These are phyloP conservation scores for Cutaneotrichosporon spelunceum DNA, from an alignment of 1,284 basidiomycete genomes.

Conservation along the genomic window DNA sequence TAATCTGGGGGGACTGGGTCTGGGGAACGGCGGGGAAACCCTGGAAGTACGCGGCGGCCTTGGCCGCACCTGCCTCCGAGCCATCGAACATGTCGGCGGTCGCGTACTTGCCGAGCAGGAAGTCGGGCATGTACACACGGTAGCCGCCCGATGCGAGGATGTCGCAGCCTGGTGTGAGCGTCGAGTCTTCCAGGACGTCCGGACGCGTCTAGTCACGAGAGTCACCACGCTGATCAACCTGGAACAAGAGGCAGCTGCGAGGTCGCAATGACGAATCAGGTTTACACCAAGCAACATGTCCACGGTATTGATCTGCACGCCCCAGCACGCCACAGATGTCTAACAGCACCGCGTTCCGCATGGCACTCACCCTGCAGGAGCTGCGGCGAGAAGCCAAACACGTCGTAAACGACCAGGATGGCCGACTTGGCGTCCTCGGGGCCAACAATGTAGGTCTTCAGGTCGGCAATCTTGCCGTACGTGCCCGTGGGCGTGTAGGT, in stretches of 20 bases:
- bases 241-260: neutral
- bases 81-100: conserved; percentile 43
- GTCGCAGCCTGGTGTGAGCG: conserved; percentile 43
- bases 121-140: conserved; percentile 54
- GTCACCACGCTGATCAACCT: too few relatives aligned
- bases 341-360: neutral
- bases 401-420: conserved; percentile 34
- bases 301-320: neutral
- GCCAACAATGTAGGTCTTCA: conserved; percentile 49
- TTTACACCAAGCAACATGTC: too few relatives aligned
- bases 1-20: conserved; percentile 38
- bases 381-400: conserved; percentile 54
- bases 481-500: conserved; percentile 55
- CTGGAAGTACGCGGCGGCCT: conserved; percentile 36
- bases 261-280: neutral
- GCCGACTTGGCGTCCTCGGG: conserved; percentile 38
- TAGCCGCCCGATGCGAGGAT: conserved; percentile 48
- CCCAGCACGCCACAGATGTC: too few relatives aligned
- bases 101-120: conserved; percentile 50
- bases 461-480: conserved; percentile 45
- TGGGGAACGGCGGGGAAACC: conserved; percentile 38
- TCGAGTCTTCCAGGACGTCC: too few relatives aligned
- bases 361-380: conserved; percentile 51
- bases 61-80: conserved; percentile 28
- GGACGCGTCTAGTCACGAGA: too few relatives aligned